These are phyloP conservation scores for Gelatoporia subvermispora DNA, from an alignment of 768 basidiomycete genomes.

Conservation along the genomic window DNA sequence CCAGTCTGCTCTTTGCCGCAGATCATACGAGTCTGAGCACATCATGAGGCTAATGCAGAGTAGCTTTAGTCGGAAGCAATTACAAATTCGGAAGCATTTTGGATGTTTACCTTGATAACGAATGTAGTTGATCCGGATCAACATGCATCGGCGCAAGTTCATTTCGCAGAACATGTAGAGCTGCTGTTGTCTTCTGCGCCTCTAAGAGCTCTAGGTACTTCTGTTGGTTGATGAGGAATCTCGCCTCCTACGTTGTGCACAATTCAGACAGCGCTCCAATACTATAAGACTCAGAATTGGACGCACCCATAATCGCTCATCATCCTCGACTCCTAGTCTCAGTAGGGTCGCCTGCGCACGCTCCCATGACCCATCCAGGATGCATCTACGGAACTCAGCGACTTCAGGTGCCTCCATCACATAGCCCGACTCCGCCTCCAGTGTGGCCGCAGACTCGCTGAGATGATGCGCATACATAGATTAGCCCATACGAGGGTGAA, in stretches of 20 bases:
- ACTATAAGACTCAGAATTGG: neutral
- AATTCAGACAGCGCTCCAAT: neutral
- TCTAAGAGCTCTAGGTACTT: slow-evolving; percentile 95
- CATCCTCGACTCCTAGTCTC: slow-evolving; percentile 63
- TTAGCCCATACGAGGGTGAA: slow-evolving; percentile 9
- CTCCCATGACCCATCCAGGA: slow-evolving; percentile 77
- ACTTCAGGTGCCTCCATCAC: slow-evolving; percentile 75
- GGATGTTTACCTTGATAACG: slow-evolving; percentile 70
- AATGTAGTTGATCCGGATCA: slow-evolving; percentile 78
- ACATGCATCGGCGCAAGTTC: slow-evolving; percentile 82
- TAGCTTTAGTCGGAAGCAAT: slow-evolving; percentile 15
- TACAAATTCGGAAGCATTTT: neutral
- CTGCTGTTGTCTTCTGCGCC: slow-evolving; percentile 69
- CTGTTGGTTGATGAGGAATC: slow-evolving; percentile 88
- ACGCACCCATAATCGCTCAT: slow-evolving; percentile 67
- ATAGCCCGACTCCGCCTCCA: slow-evolving; percentile 93
- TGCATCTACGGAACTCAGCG: slow-evolving; percentile 71
- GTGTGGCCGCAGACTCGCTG: slow-evolving; percentile 83
- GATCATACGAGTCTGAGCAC: slow-evolving; percentile 81
- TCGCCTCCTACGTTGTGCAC: slow-evolving; percentile 52
- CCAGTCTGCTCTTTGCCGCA: slow-evolving; percentile 80
- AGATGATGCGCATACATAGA: slow-evolving; percentile 2
- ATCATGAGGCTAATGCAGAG: slow-evolving; percentile 79
- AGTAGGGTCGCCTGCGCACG: slow-evolving; percentile 68
- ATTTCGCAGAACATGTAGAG: slow-evolving; percentile 79